Evolutionary conservation across 805 yeast genomes (phyloP), one percentile per base, ranked within the genome.

Genomic region (Candida michaelii): DNA sequence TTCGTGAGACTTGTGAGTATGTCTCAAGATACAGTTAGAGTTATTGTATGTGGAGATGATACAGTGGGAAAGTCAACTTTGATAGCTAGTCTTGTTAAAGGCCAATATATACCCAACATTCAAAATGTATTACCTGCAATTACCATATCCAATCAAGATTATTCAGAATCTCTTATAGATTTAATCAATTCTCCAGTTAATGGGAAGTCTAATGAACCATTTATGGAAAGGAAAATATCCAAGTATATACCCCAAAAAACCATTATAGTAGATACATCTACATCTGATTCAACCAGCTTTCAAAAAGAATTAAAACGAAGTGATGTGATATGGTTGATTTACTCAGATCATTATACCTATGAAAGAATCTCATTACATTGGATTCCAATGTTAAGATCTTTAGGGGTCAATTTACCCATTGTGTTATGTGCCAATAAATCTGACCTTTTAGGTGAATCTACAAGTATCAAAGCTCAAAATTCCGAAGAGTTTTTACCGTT

Each of bases 361-460:
- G 98, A 93, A 59, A 73, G 98, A 36, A 80, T 93, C 4, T 82
- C 96, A 2, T 69, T 91, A 17, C 89, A 89, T 60, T 93, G 99
- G 99, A 83, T 93, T 77, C 93, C 95, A 39, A 77, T 84, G 71
- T 84, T 93, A 54, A 73, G 99, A 47, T 87, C 96, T 0, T 73
- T 89, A 76, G 99, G 99, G 3, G 89, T 91, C 44, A 93, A 93
- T 56, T 62, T 91, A 11, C 99, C 99, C 0, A 83, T 93, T n/a
- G 88, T 93, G 1, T 66, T 93, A 2, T 85, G 95, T 62, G 89
- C 90, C 42, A 93, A 89, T 62, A 89, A 88, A 54, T 73, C 82
- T 14, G 95, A 86, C 44, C 56, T 43, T 45, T 39, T 56, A 1
- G 61, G 70, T 0, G 65, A 77, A 0, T 77, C 76, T 27, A 63